Conservation (phyloP, 257 asterid species). For the Ballota nigra region DNA sequence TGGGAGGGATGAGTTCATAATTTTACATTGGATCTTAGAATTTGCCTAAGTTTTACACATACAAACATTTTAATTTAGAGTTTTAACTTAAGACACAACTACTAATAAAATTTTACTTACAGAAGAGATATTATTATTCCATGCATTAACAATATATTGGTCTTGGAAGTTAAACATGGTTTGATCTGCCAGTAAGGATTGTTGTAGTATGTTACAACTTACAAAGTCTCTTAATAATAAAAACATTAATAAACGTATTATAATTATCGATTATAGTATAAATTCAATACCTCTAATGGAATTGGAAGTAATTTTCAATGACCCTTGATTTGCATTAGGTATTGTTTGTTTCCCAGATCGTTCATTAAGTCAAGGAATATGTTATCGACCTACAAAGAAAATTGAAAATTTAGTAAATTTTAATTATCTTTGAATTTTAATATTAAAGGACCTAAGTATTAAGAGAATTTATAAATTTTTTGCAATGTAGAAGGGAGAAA, state of each 20-base stretch:
- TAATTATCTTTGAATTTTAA: not conserved
- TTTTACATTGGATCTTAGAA: constrained; percentile 34
- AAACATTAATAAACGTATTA: too few species aligned
- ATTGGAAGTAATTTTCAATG: not conserved
- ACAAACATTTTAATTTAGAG: not conserved
- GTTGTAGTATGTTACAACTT: constrained; percentile 27
- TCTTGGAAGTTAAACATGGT: constrained; percentile 12
- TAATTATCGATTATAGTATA: not conserved
- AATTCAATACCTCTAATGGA: constrained; percentile 29
- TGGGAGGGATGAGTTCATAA: not conserved
- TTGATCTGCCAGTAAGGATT: constrained; percentile 23
- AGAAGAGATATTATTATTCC: constrained; percentile 19
- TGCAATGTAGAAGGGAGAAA: not conserved
- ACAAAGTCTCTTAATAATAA: not conserved
- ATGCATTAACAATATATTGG: constrained; percentile 14
- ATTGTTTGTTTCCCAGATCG: constrained; percentile 5
- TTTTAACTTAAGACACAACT: not conserved
- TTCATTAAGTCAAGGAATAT: constrained; percentile 27
- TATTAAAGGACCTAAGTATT: not conserved
- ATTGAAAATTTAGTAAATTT: not conserved
- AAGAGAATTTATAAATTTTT: not conserved
- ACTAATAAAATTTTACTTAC: constrained; percentile 10
- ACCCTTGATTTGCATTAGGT: constrained; percentile 6
- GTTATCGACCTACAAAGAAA: constrained; percentile 25
- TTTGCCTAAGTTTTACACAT: not conserved